Evolutionary conservation across 345 rosid genomes (phyloP), one percentile per base, ranked within the genome.

Genomic region (Gossypium longicalyx): DNA sequence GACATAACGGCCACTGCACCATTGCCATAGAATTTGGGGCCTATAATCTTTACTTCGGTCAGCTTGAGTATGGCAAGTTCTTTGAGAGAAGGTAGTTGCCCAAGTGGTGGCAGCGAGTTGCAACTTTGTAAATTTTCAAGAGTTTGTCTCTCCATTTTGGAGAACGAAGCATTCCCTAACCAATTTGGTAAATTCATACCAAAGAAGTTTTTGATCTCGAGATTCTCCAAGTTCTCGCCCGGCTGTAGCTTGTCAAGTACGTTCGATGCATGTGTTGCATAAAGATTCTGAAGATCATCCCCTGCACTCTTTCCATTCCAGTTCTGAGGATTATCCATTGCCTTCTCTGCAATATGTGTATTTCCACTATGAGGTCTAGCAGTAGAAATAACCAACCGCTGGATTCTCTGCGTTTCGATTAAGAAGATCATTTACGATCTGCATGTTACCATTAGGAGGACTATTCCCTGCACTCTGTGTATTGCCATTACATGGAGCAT

Each of bases 81-180:
- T 68, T 77, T 27, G 12, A 81, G 77, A 56, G 65, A 77, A 4
- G 76, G 71, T 7, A 81, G 73, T 45, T 77, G 58, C 57, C 83
- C 79, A 53, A 81, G 76, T 12, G 81, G 70, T 11, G 83, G 83
- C 60, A 81, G 52, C 23, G 44, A 72, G 12, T 61, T 16, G 47
- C 83, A 81, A 19, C 70, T 77, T 22, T 62, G 38, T 16, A 72
- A n/a, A 74, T 54, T 54, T n/a, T 66, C 2, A 53, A 64, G 63
- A 44, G 76, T 70, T 72, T 62, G 25, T 27, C 34, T 38, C 44
- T 12, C 41, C 8, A 58, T 58, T 58, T 58, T 25, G 29, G 34
- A 58, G 8, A 23, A 58, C 3, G 27, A 11, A 25, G 34, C 16
- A 3, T 77, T 79, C 73, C 69, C 78, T 41, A 80, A 34, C 78